Evolutionary conservation across 768 basidiomycete genomes (phyloP), one percentile per base, ranked within the genome.

Genomic region (Leccinum boreale): DNA sequence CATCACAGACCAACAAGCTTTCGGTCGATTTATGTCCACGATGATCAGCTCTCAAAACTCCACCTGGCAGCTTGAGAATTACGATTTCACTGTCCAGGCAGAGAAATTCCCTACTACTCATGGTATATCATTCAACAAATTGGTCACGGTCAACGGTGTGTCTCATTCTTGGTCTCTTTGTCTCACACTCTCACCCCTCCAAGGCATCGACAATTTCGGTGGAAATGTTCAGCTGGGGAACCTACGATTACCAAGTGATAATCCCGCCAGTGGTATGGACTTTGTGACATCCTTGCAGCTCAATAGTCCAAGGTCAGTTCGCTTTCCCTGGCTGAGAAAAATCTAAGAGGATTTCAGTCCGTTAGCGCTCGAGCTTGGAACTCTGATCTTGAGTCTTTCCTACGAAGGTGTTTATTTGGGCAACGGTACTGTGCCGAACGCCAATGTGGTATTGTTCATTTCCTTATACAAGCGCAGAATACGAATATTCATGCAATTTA

Each of bases 31-130:
- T 68, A 79, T 86, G 3, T 71, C 73, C 39, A 71, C 76, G 28
- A 76, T 90, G 78, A 89, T 90, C 65, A 89, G 84, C 0, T 78
- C 81, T 47, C 74, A 75, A 48, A 83, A 78, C 53, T 89, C 90
- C 64, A 88, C 83, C 1, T 91, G 89, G 88, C 76, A 78, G 55
- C 71, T 90, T 42, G 65, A 73, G 14, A 85, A 81, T 57, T 67
- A 79, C 15, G 77, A 79, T 60, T 75, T 90, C 33, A 75, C 75
- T 5, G 86, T 87, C 11, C 82, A 85, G 53, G 88, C 89, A 3
- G 73, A 80, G 58, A 85, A 84, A 61, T 87, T 89, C 64, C 87
- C 87, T 2, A 77, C 80, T 4, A 81, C 85, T 3, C 83, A 85
- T 64, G 84, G 84, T 1, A 77, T 91, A 59, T 77, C 78, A 3